These are phyloP conservation scores for Pyricularia sp. DNA, from an alignment of 2,329 filamentous ascomycete species.

Conservation along the genomic window DNA sequence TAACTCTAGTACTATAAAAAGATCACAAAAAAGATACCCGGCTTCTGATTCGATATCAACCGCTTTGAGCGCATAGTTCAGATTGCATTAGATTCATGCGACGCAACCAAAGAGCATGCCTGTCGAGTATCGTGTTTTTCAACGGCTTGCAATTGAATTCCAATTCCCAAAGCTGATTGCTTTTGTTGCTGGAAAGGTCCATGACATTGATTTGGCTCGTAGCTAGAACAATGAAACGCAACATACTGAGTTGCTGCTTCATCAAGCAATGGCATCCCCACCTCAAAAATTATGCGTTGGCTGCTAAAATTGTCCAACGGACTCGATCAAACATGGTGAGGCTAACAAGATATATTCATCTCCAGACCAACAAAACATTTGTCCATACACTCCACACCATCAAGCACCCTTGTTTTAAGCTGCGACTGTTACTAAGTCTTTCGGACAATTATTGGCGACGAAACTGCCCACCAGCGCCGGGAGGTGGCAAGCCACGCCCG, in stretches of 20 bases:
- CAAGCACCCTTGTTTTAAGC: background rate
- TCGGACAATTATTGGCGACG: conserved; percentile 6
- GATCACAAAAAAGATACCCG: background rate
- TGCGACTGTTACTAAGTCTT: background rate
- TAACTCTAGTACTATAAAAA: background rate
- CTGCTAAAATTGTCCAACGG: background rate
- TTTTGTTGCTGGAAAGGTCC: background rate
- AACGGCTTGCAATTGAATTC: background rate
- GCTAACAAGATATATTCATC: background rate
- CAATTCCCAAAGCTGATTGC: background rate
- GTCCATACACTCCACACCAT: background rate
- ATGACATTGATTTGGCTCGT: background rate
- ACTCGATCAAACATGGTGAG: background rate
- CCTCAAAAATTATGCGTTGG: background rate
- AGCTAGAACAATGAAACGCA: background rate
- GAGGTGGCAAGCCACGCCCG: conserved; percentile 22
- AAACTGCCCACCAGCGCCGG: conserved; percentile 10
- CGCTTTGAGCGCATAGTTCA: background rate
- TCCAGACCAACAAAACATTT: background rate
- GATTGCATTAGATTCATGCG: background rate
- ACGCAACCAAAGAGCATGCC: no score
- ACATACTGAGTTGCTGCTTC: background rate
- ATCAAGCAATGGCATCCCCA: background rate
- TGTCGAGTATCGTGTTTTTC: background rate
- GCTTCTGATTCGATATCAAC: background rate